These are phyloP conservation scores for Didymella glomerata DNA, from an alignment of 2,329 filamentous ascomycete genomes.

Conservation along the genomic window DNA sequence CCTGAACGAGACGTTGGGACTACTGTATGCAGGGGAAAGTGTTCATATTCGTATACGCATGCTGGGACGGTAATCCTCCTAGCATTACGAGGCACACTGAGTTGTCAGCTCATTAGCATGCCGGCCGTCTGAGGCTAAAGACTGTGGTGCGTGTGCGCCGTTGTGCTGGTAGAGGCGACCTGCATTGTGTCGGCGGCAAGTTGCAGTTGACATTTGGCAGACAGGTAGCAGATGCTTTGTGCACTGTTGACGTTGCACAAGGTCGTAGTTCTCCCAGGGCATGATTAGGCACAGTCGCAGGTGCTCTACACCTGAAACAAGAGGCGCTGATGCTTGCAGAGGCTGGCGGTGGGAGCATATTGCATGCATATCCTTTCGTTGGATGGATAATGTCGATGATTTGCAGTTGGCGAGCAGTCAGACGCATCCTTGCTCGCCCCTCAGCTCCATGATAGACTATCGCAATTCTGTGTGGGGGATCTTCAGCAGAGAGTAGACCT, in stretches of 20 bases:
- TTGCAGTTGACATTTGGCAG: conserved; percentile 16
- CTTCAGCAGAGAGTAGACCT: background rate
- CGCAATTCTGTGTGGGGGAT: conserved; percentile 13
- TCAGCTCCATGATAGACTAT: conserved; percentile 1
- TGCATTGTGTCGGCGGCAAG: conserved; percentile 21
- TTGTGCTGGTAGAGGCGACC: conserved; percentile 11
- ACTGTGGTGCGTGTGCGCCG: conserved; percentile 3
- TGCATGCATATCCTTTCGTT: conserved; percentile 10
- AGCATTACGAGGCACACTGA: conserved; percentile 3
- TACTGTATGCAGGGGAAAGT: conserved; percentile 15
- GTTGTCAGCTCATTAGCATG: background rate
- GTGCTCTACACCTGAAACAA: conserved; percentile 19
- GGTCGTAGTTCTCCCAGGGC: conserved; percentile 4
- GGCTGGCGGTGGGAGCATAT: conserved; percentile 8
- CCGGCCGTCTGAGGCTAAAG: background rate
- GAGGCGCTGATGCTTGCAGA: conserved; percentile 20
- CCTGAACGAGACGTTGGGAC: conserved; percentile 11
- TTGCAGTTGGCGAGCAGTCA: conserved; percentile 9
- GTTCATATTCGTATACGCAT: conserved; percentile 2
- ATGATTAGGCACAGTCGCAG: conserved; percentile 11
- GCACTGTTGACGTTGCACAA: conserved; percentile 17
- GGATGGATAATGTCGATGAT: conserved; percentile 18
- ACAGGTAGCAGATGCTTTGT: conserved; percentile 10
- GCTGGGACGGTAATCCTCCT: conserved; percentile 3
- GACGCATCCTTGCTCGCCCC: conserved; percentile 14